Evolutionary conservation across 192 early-diverging fungal genomes (phyloP).

Genomic region (Coemansia reversa): DNA sequence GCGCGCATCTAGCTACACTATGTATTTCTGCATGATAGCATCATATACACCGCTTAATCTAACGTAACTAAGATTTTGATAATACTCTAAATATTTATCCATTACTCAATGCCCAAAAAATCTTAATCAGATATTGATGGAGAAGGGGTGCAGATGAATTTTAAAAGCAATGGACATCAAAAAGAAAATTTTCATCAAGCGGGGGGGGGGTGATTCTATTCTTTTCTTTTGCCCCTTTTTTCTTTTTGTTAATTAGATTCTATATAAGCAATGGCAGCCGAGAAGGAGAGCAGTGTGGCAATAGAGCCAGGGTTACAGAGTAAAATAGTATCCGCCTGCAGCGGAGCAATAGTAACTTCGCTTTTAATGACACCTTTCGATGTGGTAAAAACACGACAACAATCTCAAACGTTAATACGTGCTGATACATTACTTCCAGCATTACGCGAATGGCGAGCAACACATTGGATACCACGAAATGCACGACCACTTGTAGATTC

Average conservation of each 20-base stretch:
- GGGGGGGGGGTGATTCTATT: too few species aligned
- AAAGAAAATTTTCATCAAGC: too few species aligned
- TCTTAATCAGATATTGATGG: too few species aligned
- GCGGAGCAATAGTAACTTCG: slow-evolving; percentile 80
- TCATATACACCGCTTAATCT: too few species aligned
- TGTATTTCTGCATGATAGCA: too few species aligned
- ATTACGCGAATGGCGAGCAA: slow-evolving; percentile 26
- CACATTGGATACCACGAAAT: slow-evolving; percentile 25
- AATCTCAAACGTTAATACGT: slow-evolving; percentile 33
- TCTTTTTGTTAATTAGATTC: slow-evolving; percentile 2
- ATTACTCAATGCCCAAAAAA: too few species aligned
- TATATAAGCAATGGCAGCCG: slow-evolving; percentile 1
- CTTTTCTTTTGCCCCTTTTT: neutral
- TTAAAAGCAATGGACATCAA: too few species aligned
- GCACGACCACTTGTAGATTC: slow-evolving; percentile 25
- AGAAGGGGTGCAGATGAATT: too few species aligned
- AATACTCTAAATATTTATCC: too few species aligned
- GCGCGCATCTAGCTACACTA: too few species aligned
- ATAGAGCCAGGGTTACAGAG: slow-evolving; percentile 30
- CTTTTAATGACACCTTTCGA: slow-evolving; percentile 55
- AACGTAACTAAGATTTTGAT: too few species aligned
- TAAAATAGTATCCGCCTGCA: slow-evolving; percentile 78
- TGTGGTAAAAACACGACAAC: slow-evolving; percentile 32
- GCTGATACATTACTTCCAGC: slow-evolving; percentile 31
- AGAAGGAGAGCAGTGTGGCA: neutral